Evolutionary conservation across 176 grass and related monocot species (phyloP), one percentile per base, ranked within the genome.

Genomic region (Neostapfia colusana): DNA sequence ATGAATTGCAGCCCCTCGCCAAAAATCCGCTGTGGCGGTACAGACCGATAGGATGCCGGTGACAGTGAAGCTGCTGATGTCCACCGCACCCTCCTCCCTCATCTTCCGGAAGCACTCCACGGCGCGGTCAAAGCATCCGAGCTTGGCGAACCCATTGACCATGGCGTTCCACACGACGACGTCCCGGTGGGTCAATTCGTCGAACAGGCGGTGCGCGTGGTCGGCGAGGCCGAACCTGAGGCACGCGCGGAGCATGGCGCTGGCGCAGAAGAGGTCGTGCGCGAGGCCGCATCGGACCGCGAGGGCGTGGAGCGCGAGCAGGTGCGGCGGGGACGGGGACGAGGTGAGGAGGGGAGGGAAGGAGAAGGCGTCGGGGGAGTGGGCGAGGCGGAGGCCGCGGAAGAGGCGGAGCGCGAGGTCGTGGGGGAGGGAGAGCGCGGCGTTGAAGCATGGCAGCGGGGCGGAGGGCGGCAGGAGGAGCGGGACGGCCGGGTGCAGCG

Each of bases 151-250:
- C 1, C 89, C 89, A 6, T 91, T 91, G 26, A 91, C 40, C 89
- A 91, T 87, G 2, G 89, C 69, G 54, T 91, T 91, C 82, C 89
- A 91, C 36, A 91, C 82, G 3, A 91, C 85, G 10, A 88, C 89
- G 17, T 88, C 85, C 23, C 82, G 64, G 18, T 14, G 16, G 4
- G 62, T 71, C 77, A 91, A 91, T 82, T 79, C 78, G 39, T 78
- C 82, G 77, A 91, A 91, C 85, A 88, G 55, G 67, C 57, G 63
- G 49, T 69, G 67, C n/a, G 85, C 89, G 62, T 91, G 69, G 28
- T 85, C 77, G 20, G 82, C 78, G 68, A 85, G 83, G 21, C 85
- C 65, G 65, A 90, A 72, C 38, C 51, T 51, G 12, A 91, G 72
- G 71, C 36, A 91, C 0, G 38, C 37, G 9, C 64, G 77, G 37